A percentile compares a stretch with the other conserved stretches of the same genome.
Evolutionary conservation across 1,284 basidiomycete species (phyloP).

Genomic region (Xerocomus nothofagi): DNA sequence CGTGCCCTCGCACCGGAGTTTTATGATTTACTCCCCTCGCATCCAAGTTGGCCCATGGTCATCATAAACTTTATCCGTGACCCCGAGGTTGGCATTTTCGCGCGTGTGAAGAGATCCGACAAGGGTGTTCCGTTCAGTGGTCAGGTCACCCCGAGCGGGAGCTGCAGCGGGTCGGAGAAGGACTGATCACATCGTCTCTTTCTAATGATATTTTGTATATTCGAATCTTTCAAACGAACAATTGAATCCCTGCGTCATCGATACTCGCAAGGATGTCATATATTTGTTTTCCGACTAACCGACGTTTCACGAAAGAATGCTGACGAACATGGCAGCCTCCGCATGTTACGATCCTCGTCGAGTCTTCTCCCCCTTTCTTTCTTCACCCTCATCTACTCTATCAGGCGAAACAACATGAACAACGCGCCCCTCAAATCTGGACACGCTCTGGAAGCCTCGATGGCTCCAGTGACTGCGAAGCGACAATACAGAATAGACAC

Average conservation of each 20-base stretch:
- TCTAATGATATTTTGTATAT: slow-evolving; percentile 27
- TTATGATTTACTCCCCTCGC: slow-evolving; percentile 86
- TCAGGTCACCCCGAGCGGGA: slow-evolving; percentile 18
- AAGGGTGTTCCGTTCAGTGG: slow-evolving; percentile 29
- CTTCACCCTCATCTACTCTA: slow-evolving; percentile 17
- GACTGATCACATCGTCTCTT: slow-evolving; percentile 22
- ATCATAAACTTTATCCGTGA: slow-evolving; percentile 94
- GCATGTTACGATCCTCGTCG: slow-evolving; percentile 15
- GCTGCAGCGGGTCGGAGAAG: slow-evolving; percentile 11
- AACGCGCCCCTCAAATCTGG: slow-evolving; percentile 18
- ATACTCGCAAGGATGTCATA: not conserved
- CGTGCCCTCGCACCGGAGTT: slow-evolving; percentile 87
- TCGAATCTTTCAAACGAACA: slow-evolving; percentile 6
- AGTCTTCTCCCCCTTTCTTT: slow-evolving; percentile 19
- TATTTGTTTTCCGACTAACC: slow-evolving; percentile 20
- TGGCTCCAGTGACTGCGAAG: slow-evolving; percentile 24
- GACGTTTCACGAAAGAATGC: slow-evolving; percentile 8
- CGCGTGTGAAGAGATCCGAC: slow-evolving; percentile 46
- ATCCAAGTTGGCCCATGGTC: slow-evolving; percentile 94
- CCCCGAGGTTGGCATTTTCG: slow-evolving; percentile 75
- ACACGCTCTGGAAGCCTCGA: slow-evolving; percentile 19
- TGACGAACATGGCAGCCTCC: slow-evolving; percentile 17
- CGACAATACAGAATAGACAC: slow-evolving; percentile 28
- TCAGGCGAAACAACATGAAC: slow-evolving; percentile 24
- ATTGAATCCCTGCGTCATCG: slow-evolving; percentile 3